Conservation (phyloP, 306 rosid genomes). For the Lablab purpureus region DNA sequence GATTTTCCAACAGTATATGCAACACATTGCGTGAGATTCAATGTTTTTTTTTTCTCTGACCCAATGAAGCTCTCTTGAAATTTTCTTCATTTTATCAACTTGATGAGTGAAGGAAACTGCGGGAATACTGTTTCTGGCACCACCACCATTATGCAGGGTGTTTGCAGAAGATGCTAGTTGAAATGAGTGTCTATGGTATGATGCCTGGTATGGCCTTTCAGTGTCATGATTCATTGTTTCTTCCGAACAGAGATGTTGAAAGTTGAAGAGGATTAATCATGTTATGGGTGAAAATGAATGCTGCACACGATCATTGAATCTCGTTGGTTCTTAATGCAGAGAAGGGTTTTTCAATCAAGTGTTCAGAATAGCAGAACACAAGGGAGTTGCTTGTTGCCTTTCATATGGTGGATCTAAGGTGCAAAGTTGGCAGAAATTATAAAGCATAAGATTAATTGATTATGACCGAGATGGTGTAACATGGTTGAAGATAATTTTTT, state of each 20-base stretch:
- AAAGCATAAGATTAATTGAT: slow-evolving; percentile 57
- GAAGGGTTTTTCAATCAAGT: slow-evolving; percentile 59
- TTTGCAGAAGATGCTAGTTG: slow-evolving; percentile 66
- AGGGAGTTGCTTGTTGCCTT: slow-evolving; percentile 4
- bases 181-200: slow-evolving; percentile 62
- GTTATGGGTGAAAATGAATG: slow-evolving; percentile 60
- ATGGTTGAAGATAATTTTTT: no score
- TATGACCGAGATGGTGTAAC: background rate
- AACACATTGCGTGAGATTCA: slow-evolving; percentile 19
- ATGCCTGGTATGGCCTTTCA: slow-evolving; percentile 50
- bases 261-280: slow-evolving; percentile 48
- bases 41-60: slow-evolving; percentile 33
- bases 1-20: slow-evolving; percentile 50
- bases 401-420: slow-evolving; percentile 62
- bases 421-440: slow-evolving; percentile 45
- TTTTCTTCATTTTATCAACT: slow-evolving; percentile 48
- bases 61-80: slow-evolving; percentile 7
- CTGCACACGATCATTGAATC: slow-evolving; percentile 51
- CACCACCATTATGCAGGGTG: slow-evolving; percentile 50
- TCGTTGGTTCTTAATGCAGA: background rate
- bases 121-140: slow-evolving; percentile 67
- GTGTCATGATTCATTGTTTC: slow-evolving; percentile 59
- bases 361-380: slow-evolving; percentile 55
- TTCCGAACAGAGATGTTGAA: slow-evolving; percentile 47
- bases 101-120: slow-evolving; percentile 57